Base-by-base conservation (phyloP, 1,139 yeast species). In the Scheffersomyces titani region DNA sequence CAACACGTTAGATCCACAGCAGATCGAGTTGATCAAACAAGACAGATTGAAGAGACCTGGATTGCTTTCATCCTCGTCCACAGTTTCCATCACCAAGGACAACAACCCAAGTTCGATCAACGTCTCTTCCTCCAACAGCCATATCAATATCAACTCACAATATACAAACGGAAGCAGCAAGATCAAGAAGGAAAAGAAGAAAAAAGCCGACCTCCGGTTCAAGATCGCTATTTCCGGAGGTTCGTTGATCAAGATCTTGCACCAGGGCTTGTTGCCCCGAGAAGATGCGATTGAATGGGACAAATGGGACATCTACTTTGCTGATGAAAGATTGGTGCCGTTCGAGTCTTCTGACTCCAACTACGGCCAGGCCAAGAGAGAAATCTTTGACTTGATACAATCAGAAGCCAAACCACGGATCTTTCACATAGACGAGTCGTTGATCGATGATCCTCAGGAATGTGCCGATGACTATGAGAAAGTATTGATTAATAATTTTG, bases 381-480 rank as follows among this genome's bases (percentile, higher is more conserved):
- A 90, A 63, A 82, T 94, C 50, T 87, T 94, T 62, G 97, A 92
- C 74, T 78, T 77, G 57, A 84, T 92, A 45, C 70, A 77, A 50
- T 77, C 80, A 19, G 81, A 75, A 59, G 78, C 72, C 65, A 74
- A 74, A 54, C 98, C 98, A 16, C 84, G 84, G 50, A 86, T 94
- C 58, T 92, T 79, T 73, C 97, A 92, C 68, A 89, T 94, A 59
- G 91, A 93, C 71, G 96, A 89, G 70, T 67, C 84, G 5, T 78
- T 92, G 54, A 82, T 92, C 49, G 82, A 83, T 59, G 97, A 92
- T 69, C 93, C 98, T 3, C 96, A 90, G 70, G 98, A 92, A 72
- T 92, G 97, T 66, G 98, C 98, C 6, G 98, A 94, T 70, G 84
- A 80, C 59, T 94, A 94, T 73, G 99, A 94, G 70, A 91, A 92